Conservation (phyloP, 2,329 filamentous ascomycete species). For the Aspergillus quadrilineatus region DNA sequence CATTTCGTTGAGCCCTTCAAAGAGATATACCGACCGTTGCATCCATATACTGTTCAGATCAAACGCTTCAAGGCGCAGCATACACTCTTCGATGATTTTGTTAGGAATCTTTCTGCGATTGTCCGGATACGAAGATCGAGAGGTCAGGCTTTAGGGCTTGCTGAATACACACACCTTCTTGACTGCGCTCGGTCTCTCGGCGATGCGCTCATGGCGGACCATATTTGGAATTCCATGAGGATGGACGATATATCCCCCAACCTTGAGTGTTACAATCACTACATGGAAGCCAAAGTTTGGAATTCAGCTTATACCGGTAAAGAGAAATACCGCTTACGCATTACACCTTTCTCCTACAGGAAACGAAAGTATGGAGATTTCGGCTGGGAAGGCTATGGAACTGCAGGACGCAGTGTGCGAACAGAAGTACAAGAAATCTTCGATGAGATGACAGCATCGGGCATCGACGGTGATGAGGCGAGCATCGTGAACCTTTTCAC, state of each 20-base stretch:
- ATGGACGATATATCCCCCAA: conserved; percentile 44
- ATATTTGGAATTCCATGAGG: conserved; percentile 49
- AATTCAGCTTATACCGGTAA: conserved; percentile 41
- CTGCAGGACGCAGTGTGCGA: conserved; percentile 33
- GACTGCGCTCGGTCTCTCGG: conserved; percentile 52
- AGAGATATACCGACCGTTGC: conserved; percentile 50
- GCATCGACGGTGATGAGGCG: conserved; percentile 49
- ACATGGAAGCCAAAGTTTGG: conserved; percentile 53
- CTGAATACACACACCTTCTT: conserved; percentile 56
- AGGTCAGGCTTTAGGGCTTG: conserved; percentile 41
- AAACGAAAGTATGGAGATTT: conserved; percentile 25
- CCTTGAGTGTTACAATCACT: conserved; percentile 55
- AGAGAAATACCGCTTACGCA: conserved; percentile 41
- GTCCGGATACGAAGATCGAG: conserved; percentile 37
- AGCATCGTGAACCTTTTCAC: conserved; percentile 56
- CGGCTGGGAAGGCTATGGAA: conserved; percentile 34
- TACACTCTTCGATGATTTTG: conserved; percentile 42
- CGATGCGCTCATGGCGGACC: conserved; percentile 43
- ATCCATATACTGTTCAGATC: conserved; percentile 48
- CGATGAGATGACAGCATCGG: conserved; percentile 48
- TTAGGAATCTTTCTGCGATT: conserved; percentile 38
- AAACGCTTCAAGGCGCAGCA: conserved; percentile 42
- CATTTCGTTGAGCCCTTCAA: conserved; percentile 51
- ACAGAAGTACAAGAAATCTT: conserved; percentile 44
- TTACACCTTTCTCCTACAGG: conserved; percentile 33